A percentile compares a stretch with the other conserved stretches of the same genome.
phyloP scores from a whole-genome alignment of 805 yeast genomes.

The Pichia phayaonensis region DNA sequence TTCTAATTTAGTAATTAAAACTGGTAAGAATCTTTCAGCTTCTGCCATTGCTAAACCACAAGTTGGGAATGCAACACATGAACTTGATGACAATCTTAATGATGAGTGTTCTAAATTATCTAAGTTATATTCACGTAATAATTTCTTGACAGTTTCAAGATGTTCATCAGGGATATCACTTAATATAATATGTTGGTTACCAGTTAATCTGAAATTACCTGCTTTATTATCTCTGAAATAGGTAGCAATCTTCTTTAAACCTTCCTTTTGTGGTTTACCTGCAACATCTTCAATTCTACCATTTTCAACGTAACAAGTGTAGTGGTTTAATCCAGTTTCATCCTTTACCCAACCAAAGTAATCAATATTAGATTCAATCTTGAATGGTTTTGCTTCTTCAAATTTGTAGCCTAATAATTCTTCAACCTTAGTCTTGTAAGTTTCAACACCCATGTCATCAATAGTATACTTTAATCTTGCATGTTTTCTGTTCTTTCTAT shows the following conservation, averaged over 20 bases:
- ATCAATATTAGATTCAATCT: constrained; percentile 82
- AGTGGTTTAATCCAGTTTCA: constrained; percentile 77
- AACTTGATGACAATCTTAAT: constrained; percentile 82
- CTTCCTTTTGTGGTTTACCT: constrained; percentile 83
- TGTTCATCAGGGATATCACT: constrained; percentile 67
- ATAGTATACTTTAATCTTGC: constrained; percentile 96
- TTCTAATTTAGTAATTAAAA: constrained; percentile 72
- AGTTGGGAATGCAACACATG: constrained; percentile 97
- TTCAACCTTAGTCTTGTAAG: constrained; percentile 73
- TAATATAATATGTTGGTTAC: constrained; percentile 86
- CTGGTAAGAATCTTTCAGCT: constrained; percentile 88
- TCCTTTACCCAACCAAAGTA: constrained; percentile 92
- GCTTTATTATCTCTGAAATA: constrained; percentile 49
- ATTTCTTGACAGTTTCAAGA: constrained; percentile 49
- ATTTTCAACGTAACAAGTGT: constrained; percentile 90
- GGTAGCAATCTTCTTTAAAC: constrained; percentile 72
- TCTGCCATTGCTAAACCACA: constrained; percentile 99
- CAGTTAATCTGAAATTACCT: constrained; percentile 89
- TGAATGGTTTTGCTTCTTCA: constrained; percentile 60
- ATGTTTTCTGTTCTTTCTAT: constrained; percentile 92
- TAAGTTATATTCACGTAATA: constrained; percentile 66
- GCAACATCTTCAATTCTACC: constrained; percentile 94
- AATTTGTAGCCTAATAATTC: constrained; percentile 72
- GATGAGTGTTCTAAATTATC: constrained; percentile 73
- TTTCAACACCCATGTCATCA: constrained; percentile 88